A percentile compares a stretch with the other conserved stretches of the same genome.
Conservation (phyloP, 768 basidiomycete species). For the Asterophora parasitica region DNA sequence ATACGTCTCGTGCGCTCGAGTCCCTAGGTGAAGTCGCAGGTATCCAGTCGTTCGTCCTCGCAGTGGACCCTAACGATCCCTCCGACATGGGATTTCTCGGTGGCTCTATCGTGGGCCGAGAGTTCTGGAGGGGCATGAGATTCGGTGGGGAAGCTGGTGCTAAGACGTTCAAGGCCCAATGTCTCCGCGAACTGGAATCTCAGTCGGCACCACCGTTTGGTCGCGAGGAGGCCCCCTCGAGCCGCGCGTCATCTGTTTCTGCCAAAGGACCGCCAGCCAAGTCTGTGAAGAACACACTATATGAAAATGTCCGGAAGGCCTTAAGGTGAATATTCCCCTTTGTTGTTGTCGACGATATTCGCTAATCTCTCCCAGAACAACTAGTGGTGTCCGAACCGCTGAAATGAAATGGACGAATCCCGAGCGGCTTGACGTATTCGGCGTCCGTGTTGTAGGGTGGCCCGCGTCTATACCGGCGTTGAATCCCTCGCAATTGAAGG, state of each 20-base stretch:
- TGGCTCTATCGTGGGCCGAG: constrained; percentile 53
- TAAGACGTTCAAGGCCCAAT: constrained; percentile 48
- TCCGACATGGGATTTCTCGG: constrained; percentile 56
- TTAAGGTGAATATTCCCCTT: constrained; percentile 43
- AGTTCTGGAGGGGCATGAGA: constrained; percentile 61
- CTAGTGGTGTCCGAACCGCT: constrained; percentile 56
- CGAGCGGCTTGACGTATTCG: constrained; percentile 49
- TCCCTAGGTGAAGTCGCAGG: constrained; percentile 45
- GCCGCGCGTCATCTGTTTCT: constrained; percentile 13
- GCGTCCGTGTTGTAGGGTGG: constrained; percentile 62
- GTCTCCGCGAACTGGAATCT: constrained; percentile 25
- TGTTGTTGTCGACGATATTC: not conserved
- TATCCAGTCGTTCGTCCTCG: constrained; percentile 58
- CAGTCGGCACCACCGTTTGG: constrained; percentile 8
- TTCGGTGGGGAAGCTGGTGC: constrained; percentile 57
- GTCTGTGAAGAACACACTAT: constrained; percentile 51
- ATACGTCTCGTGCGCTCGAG: constrained; percentile 51
- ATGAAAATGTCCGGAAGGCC: constrained; percentile 47
- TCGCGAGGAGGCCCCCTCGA: constrained; percentile 9
- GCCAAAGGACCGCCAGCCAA: constrained; percentile 25
- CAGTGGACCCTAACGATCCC: constrained; percentile 47
- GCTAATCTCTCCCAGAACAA: constrained; percentile 30
- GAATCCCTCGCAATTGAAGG: constrained; percentile 59
- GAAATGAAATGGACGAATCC: constrained; percentile 79
- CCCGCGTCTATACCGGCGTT: constrained; percentile 51